Base-by-base conservation (phyloP, 306 rosid genomes). In the Hylodesmum podocarpum region DNA sequence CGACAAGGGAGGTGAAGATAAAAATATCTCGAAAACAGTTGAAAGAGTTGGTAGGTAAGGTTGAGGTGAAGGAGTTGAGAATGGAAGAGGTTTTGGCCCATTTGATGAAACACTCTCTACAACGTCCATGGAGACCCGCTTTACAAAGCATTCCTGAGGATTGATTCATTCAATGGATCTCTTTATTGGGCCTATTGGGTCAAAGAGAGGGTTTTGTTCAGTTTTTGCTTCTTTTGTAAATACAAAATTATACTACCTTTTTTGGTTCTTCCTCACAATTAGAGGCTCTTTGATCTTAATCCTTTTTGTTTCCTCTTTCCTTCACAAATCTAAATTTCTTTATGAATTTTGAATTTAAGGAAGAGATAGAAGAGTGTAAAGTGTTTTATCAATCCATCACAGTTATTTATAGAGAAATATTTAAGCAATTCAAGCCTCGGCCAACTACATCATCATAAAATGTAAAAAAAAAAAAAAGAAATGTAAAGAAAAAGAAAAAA, bases 1-100 rank as follows among this genome's bases (percentile, higher is more conserved):
- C 6, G 15, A 50, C 1, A 11, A 46, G 81, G 10, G 91, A 83
- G 84, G 85, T 93, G 69, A 93, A 93, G 87, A 85, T 93, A 65
- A 93, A 87, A 89, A 93, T 93, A 93, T 93, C 33, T 84, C 94
- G 22, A 93, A 86, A 86, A 66, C 89, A 90, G 55, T 19, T 90
- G 76, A 85, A 88, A 70, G 86, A 82, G 70, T 78, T 90, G 76
- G 50, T 90, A 15, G 87, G 89, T 1, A 89, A 71, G 51, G 80
- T 66, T 43, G 89, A 88, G 7, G 67, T 80, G 24, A 80, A 84
- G 16, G 94, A 86, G 29, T 73, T 89, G 70, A 81, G 90, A 5
- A 83, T 86, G 21, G 86, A 90, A 0, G 88, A 93, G 63, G 84
- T 90, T 46, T 64, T 90, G 80, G 76, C 86, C 0, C 89, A 86